Conservation (phyloP, 805 yeast genomes). For the Candida patagonica region DNA sequence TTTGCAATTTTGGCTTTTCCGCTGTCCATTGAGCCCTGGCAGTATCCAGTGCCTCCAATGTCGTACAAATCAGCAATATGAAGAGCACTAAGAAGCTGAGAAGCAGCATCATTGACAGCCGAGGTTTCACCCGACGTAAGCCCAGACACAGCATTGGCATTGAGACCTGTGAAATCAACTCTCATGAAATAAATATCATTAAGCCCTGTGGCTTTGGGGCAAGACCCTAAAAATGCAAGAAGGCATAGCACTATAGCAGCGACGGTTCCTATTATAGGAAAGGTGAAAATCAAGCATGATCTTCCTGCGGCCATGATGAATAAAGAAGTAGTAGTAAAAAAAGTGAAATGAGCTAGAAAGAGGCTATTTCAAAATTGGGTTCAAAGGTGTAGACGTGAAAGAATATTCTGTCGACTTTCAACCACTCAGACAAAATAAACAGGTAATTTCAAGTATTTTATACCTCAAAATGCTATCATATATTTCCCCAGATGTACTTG, state of each 20-base stretch:
- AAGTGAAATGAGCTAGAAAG: too few relatives aligned
- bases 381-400: too few relatives aligned
- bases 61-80: constrained; percentile 41
- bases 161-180: constrained; percentile 33
- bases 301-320: constrained; percentile 13
- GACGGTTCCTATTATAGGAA: constrained; percentile 26
- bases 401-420: too few relatives aligned
- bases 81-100: constrained; percentile 18
- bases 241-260: constrained; percentile 40
- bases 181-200: constrained; percentile 40
- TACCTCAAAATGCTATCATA: too few relatives aligned
- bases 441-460: too few relatives aligned
- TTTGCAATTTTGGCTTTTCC: constrained; percentile 29
- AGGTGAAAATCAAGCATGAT: constrained; percentile 23
- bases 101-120: constrained; percentile 12
- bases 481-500: too few relatives aligned
- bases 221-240: constrained; percentile 46
- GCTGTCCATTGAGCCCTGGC: constrained; percentile 33
- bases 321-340: neutral
- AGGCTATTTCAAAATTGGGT: too few relatives aligned
- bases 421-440: too few relatives aligned
- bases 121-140: constrained; percentile 11
- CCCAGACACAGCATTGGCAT: constrained; percentile 18
- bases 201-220: constrained; percentile 34
- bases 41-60: constrained; percentile 58